Conservation (phyloP, 2,329 filamentous ascomycete species). For the Apiospora arundinis region DNA sequence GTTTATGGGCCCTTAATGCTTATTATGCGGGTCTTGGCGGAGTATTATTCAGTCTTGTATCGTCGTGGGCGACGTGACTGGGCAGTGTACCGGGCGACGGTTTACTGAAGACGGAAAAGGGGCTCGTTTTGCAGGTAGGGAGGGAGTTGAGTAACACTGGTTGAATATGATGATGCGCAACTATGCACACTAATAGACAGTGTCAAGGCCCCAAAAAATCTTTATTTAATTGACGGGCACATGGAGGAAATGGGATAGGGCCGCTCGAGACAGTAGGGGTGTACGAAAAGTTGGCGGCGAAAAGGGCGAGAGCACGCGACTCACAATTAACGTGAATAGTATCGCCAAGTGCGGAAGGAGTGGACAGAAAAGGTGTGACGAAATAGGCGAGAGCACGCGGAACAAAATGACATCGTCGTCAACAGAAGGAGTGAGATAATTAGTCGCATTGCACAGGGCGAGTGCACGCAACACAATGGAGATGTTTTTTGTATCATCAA, state of each 20-base stretch:
- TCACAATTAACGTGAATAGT: background rate
- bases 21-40: background rate
- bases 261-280: background rate
- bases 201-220: background rate
- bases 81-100: background rate
- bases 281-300: background rate
- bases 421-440: background rate
- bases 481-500: background rate
- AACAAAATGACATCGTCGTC: too few species aligned
- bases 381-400: background rate
- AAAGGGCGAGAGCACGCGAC: constrained; percentile 6
- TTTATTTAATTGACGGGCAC: too few species aligned
- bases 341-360: background rate
- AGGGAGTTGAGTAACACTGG: background rate
- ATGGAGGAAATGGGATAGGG: background rate
- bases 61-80: background rate
- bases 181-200: background rate
- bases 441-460: background rate
- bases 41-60: background rate
- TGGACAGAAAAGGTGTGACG: background rate
- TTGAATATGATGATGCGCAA: background rate
- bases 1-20: background rate
- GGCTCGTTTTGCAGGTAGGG: background rate
- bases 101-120: background rate
- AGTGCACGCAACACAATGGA: background rate